Conservation (phyloP, 148 eudicot genomes). For the Spergularia marina region DNA sequence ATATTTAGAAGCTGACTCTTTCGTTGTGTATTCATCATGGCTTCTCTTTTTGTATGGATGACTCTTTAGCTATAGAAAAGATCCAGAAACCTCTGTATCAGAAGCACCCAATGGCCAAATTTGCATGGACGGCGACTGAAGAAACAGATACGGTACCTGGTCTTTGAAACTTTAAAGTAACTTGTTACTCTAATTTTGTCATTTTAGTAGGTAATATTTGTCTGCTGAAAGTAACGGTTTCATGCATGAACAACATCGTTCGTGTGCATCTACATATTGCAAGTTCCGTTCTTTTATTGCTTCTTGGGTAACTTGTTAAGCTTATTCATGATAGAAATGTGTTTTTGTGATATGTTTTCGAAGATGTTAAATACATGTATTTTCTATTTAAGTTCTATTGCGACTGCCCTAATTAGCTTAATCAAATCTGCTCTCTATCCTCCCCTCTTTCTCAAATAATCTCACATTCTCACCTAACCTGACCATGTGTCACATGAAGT, state of each 20-base stretch:
- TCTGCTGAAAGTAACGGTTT: not conserved
- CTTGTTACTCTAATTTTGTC: not conserved
- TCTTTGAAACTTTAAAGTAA: not conserved
- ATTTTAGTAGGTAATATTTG: not conserved
- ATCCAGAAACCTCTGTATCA: constrained; percentile 74
- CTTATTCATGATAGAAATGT: not conserved
- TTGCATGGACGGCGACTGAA: constrained; percentile 84
- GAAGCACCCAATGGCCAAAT: constrained; percentile 89
- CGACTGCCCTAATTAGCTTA: not conserved
- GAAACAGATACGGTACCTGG: constrained; percentile 76
- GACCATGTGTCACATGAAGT: not conserved
- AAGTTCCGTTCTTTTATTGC: not conserved
- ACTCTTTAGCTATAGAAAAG: constrained; percentile 61
- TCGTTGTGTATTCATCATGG: not conserved
- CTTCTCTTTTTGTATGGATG: constrained; percentile 14
- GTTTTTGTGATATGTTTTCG: not conserved
- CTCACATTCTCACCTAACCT: not conserved
- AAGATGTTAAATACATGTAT: not conserved
- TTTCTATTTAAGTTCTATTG: not conserved
- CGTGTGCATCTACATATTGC: not conserved
- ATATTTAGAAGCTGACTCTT: constrained; percentile 1
- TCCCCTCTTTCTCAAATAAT: not conserved
- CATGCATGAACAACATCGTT: not conserved
- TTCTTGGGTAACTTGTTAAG: not conserved
- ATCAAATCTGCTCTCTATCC: too few relatives aligned